Evolutionary conservation across 2,329 filamentous ascomycete genomes (phyloP).

Genomic region (Colletotrichum musicola): DNA sequence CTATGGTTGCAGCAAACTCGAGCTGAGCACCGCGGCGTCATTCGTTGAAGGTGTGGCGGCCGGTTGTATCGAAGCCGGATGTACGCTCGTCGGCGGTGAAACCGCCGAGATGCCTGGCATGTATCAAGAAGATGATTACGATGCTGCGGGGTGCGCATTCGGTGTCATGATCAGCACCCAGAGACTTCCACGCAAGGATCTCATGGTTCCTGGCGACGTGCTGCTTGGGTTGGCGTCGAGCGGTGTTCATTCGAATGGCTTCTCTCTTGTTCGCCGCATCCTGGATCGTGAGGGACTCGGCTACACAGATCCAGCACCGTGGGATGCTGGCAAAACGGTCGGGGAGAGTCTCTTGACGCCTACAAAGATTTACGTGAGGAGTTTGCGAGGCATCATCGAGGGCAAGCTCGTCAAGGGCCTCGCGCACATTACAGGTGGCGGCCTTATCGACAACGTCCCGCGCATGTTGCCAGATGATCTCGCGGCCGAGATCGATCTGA

Average conservation of each 20-base stretch:
- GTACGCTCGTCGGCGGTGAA: conserved; percentile 95
- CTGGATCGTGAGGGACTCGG: conserved; percentile 78
- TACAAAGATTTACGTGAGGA: conserved; percentile 92
- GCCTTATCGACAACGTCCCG: conserved; percentile 92
- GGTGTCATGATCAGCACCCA: conserved; percentile 80
- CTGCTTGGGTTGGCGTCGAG: conserved; percentile 87
- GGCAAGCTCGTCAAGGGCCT: conserved; percentile 85
- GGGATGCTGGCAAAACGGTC: conserved; percentile 73
- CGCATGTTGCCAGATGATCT: conserved; percentile 88
- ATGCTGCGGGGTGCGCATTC: conserved; percentile 90
- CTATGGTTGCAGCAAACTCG: conserved; percentile 92
- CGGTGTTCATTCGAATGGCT: conserved; percentile 96
- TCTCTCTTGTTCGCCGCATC: conserved; percentile 94
- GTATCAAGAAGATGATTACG: conserved; percentile 90
- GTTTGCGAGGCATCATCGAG: conserved; percentile 75
- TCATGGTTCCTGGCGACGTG: conserved; percentile 86
- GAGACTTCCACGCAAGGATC: conserved; percentile 80
- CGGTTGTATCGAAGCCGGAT: conserved; percentile 86
- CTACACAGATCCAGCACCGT: conserved; percentile 82
- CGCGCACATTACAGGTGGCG: conserved; percentile 96
- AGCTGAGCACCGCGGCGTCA: conserved; percentile 80
- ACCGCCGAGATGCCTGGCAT: conserved; percentile 99
- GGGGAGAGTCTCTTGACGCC: conserved; percentile 87
- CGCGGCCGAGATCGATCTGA: conserved; percentile 83
- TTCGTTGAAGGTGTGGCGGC: conserved; percentile 93